These are phyloP conservation scores for Discostella pseudostelligera DNA, from an alignment of 108 stramenopile genomes.

Conservation along the genomic window DNA sequence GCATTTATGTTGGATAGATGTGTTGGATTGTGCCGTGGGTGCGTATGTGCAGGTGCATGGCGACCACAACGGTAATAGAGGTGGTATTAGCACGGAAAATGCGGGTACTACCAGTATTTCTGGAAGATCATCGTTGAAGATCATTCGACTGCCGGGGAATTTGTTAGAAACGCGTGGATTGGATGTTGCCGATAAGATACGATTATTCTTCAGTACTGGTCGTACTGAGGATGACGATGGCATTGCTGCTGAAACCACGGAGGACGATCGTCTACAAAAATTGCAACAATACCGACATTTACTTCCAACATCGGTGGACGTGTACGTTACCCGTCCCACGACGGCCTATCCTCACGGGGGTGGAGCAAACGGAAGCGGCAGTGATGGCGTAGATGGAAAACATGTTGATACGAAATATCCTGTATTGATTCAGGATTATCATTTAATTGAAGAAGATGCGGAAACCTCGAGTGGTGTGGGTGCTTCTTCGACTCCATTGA, in stretches of 20 bases:
- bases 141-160: constrained; percentile 76
- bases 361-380: not conserved
- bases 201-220: constrained; percentile 31
- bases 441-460: constrained; percentile 16
- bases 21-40: constrained; percentile 46
- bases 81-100: not conserved
- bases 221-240: constrained; percentile 2
- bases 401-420: constrained; percentile 32
- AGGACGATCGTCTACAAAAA: constrained; percentile 12
- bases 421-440: constrained; percentile 32
- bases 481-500: constrained; percentile 3
- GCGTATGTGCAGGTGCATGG: constrained; percentile 38
- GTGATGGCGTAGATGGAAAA: constrained; percentile 19
- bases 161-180: constrained; percentile 73
- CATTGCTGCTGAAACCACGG: constrained; percentile 12
- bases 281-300: constrained; percentile 13
- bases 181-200: constrained; percentile 53
- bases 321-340: constrained; percentile 64
- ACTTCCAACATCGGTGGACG: constrained; percentile 32
- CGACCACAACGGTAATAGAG: constrained; percentile 6
- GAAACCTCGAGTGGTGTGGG: no score
- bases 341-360: constrained; percentile 11
- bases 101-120: not conserved
- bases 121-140: constrained; percentile 51
- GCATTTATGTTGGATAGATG: constrained; percentile 55